Evolutionary conservation across 2,329 filamentous ascomycete genomes (phyloP).

Genomic region (Apiospora malaysiana): DNA sequence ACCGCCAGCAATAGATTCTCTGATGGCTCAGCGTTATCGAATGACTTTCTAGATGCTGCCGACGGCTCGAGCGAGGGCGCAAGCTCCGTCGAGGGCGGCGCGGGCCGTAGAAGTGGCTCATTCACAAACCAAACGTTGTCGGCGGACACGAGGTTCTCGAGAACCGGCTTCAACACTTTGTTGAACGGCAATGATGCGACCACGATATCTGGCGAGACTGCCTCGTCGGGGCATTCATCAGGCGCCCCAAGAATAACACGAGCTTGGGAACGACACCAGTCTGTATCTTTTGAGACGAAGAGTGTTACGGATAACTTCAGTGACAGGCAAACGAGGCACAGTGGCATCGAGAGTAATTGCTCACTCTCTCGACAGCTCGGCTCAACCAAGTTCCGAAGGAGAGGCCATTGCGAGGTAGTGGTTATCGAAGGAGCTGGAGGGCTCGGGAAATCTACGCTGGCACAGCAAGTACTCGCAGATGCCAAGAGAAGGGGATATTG

Average conservation of each 20-base stretch:
- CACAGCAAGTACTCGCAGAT: slow-evolving; percentile 67
- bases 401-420: slow-evolving; percentile 68
- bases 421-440: slow-evolving; percentile 66
- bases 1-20: slow-evolving; percentile 53
- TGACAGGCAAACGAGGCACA: slow-evolving; percentile 51
- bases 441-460: slow-evolving; percentile 69
- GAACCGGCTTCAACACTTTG: slow-evolving; percentile 48
- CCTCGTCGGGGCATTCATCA: slow-evolving; percentile 53
- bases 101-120: slow-evolving; percentile 54
- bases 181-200: slow-evolving; percentile 36
- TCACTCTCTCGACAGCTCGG: slow-evolving; percentile 61
- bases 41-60: slow-evolving; percentile 52
- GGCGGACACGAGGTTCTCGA: slow-evolving; percentile 48
- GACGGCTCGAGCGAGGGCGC: slow-evolving; percentile 65
- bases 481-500: slow-evolving; percentile 68
- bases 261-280: slow-evolving; percentile 59
- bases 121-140: slow-evolving; percentile 50
- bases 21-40: slow-evolving; percentile 60
- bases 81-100: slow-evolving; percentile 59
- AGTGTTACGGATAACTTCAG: slow-evolving; percentile 52
- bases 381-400: slow-evolving; percentile 63
- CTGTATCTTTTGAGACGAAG: slow-evolving; percentile 55
- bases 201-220: slow-evolving; percentile 47
- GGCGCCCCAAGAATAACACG: slow-evolving; percentile 45
- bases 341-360: slow-evolving; percentile 51